phyloP scores from a whole-genome alignment of 148 eudicot genomes.

The Nyssa sinensis region DNA sequence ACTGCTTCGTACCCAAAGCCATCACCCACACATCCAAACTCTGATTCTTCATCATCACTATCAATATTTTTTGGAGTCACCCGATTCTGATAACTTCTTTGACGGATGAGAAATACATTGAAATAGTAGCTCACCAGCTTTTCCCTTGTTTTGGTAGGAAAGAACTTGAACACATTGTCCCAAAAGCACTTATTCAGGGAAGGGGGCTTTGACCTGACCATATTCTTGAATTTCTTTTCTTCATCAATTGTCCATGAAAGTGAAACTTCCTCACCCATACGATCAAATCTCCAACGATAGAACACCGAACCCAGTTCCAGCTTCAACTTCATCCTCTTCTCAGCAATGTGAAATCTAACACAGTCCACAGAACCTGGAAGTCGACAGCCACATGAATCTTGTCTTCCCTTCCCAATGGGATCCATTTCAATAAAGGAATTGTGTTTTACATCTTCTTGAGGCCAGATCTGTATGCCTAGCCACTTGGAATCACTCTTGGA shows the following conservation, averaged over 20 bases:
- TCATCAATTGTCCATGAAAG: constrained; percentile 78
- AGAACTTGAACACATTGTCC: constrained; percentile 21
- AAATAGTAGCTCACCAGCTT: constrained; percentile 74
- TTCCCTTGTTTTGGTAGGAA: constrained; percentile 50
- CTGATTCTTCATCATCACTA: constrained; percentile 78
- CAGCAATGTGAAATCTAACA: constrained; percentile 70
- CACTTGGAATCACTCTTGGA: constrained; percentile 71
- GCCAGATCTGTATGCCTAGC: constrained; percentile 74
- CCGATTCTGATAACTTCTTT: constrained; percentile 77
- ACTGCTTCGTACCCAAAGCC: constrained; percentile 51
- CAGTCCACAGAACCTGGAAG: constrained; percentile 61
- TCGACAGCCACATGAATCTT: constrained; percentile 46
- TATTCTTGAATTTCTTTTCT: constrained; percentile 58
- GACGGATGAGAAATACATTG: constrained; percentile 58
- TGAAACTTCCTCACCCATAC: constrained; percentile 85
- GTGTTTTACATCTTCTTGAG: constrained; percentile 33
- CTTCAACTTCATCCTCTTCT: constrained; percentile 59
- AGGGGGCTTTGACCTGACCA: constrained; percentile 27
- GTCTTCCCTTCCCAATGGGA: constrained; percentile 42
- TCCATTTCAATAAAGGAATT: constrained; percentile 4
- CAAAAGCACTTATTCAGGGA: constrained; percentile 34
- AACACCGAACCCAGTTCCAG: constrained; percentile 58
- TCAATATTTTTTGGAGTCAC: constrained; percentile 63
- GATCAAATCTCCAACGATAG: constrained; percentile 62
- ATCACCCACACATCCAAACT: constrained; percentile 59